Evolutionary conservation across 208 protist species (phyloP).

Genomic region (Trypanosoma lewisi): DNA sequence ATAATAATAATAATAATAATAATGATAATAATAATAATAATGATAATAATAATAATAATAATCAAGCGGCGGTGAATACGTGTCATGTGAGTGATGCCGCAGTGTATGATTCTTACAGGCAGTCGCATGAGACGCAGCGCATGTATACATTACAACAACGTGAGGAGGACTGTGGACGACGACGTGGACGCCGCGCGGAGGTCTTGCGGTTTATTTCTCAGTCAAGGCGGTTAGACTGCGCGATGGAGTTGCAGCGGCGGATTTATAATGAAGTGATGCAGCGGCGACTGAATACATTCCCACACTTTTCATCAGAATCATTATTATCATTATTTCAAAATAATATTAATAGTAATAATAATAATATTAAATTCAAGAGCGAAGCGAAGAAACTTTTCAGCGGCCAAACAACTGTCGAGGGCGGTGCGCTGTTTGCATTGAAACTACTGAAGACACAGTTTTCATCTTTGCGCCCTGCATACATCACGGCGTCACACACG

Average conservation of each 20-base stretch:
- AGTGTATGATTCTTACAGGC: constrained; percentile 7
- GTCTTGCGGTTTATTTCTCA: constrained; percentile 6
- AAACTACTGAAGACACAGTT: constrained; percentile 16
- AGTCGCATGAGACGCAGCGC: not conserved
- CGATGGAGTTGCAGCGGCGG: constrained; percentile 9
- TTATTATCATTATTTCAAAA: not conserved
- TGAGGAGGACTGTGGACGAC: not conserved
- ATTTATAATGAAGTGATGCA: constrained; percentile 6
- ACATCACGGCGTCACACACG: not conserved
- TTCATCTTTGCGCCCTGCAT: not conserved
- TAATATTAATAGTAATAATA: too few species aligned
- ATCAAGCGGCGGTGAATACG: not conserved
- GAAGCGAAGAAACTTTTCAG: not conserved
- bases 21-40: not conserved
- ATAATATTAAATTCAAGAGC: not conserved
- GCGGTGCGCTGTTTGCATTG: constrained; percentile 13
- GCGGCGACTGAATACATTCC: too few species aligned
- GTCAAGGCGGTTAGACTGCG: not conserved
- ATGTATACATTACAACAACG: not conserved
- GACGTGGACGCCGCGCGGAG: not conserved
- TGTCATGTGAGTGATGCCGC: not conserved
- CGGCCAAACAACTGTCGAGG: not conserved
- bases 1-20: not conserved
- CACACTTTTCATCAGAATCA: not conserved
- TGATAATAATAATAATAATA: not conserved